phyloP scores from a whole-genome alignment of 305 asterid species.

The Fraxinus velutina region DNA sequence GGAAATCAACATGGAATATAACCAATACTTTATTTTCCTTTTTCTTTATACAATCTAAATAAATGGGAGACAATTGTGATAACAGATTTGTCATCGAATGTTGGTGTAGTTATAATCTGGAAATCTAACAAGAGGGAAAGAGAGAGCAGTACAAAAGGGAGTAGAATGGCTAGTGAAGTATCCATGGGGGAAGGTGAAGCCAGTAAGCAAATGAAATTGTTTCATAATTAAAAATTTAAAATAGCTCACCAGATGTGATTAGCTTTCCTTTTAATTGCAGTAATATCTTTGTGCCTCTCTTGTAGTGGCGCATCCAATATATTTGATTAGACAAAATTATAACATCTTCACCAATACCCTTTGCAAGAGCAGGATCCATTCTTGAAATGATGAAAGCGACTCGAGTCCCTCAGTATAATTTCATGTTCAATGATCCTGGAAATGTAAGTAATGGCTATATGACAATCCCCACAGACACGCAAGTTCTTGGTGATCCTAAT shows the following conservation, averaged over 20 bases:
- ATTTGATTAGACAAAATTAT: background rate
- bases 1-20: background rate
- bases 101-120: background rate
- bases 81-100: background rate
- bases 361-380: conserved; percentile 74
- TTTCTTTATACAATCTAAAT: background rate
- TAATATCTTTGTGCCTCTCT: background rate
- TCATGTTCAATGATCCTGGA: conserved; percentile 69
- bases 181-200: background rate
- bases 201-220: background rate
- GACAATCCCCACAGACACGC: conserved; percentile 87
- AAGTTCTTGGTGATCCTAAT: conserved; percentile 81
- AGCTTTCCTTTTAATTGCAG: background rate
- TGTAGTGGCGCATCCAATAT: background rate
- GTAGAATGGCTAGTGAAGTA: background rate
- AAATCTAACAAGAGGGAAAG: background rate
- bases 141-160: background rate
- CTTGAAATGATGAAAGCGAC: conserved; percentile 88
- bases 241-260: background rate
- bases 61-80: background rate
- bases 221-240: background rate
- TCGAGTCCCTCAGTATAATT: conserved; percentile 68
- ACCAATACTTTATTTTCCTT: background rate
- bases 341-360: conserved; percentile 55
- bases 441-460: conserved; percentile 53